Conservation (phyloP, 495 filamentous ascomycete species). For the Lasiosphaeria ovina region DNA sequence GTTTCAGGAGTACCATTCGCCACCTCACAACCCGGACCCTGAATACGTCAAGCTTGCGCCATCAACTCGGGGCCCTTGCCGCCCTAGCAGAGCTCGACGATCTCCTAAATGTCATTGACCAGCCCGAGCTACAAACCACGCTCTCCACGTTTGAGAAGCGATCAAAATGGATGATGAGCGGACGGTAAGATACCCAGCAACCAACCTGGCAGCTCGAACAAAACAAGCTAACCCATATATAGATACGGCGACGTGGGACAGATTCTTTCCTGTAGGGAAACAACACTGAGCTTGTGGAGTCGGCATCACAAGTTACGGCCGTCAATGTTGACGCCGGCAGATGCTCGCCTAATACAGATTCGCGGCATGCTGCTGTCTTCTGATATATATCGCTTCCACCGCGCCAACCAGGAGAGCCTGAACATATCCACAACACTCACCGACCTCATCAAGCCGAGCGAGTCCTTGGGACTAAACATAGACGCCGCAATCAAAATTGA, state of each 20-base stretch:
- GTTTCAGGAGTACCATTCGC: conserved; percentile 62
- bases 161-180: conserved; percentile 73
- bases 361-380: conserved; percentile 71
- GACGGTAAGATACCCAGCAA: conserved; percentile 52
- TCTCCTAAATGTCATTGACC: conserved; percentile 57
- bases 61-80: conserved; percentile 68
- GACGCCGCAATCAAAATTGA: conserved; percentile 73
- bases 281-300: conserved; percentile 76
- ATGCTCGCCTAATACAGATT: conserved; percentile 70
- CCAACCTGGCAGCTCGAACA: not conserved
- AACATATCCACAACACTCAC: conserved; percentile 78
- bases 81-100: conserved; percentile 81
- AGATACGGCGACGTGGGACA: conserved; percentile 80
- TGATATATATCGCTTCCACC: conserved; percentile 71
- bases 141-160: conserved; percentile 63
- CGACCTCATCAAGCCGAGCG: conserved; percentile 65
- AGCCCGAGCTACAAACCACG: conserved; percentile 58
- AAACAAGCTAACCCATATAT: not conserved
- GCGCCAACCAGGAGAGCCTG: conserved; percentile 78
- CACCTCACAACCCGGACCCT: conserved; percentile 54
- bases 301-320: conserved; percentile 61
- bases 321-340: conserved; percentile 54
- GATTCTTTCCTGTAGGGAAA: conserved; percentile 78
- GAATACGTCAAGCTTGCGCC: conserved; percentile 59
- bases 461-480: conserved; percentile 67